These are phyloP conservation scores for Populus pruinosa DNA, from an alignment of 345 rosid species.

Conservation along the genomic window DNA sequence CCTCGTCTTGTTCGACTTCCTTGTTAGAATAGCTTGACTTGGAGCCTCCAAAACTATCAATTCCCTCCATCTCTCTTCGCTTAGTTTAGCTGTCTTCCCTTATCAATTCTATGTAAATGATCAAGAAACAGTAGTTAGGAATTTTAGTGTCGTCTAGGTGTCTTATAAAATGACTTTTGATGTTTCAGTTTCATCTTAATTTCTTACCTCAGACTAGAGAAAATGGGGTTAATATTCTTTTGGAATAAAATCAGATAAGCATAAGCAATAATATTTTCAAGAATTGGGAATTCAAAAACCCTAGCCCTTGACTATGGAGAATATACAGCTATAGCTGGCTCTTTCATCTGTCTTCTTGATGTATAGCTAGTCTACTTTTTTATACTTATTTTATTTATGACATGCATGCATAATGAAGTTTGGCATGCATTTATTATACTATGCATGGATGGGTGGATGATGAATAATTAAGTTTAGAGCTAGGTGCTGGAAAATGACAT, in stretches of 20 bases:
- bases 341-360: not conserved
- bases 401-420: not conserved
- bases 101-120: slow-evolving; percentile 11
- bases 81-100: slow-evolving; percentile 23
- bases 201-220: slow-evolving; percentile 6
- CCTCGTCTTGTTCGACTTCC: slow-evolving; percentile 28
- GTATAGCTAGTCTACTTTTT: not conserved
- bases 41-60: slow-evolving; percentile 28
- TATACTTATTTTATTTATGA: not conserved
- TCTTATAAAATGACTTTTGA: slow-evolving; percentile 8
- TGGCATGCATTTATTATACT: not conserved
- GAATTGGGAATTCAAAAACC: slow-evolving; percentile 20
- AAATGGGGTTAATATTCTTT: slow-evolving; percentile 9
- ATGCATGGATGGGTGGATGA: not conserved
- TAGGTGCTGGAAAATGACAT: not conserved
- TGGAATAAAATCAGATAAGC: not conserved
- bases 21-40: slow-evolving; percentile 33
- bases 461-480: not conserved
- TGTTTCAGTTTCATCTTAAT: not conserved
- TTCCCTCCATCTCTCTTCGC: slow-evolving; percentile 5
- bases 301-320: slow-evolving; percentile 30
- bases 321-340: not conserved
- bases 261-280: slow-evolving; percentile 9
- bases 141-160: slow-evolving; percentile 30
- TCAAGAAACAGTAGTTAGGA: slow-evolving; percentile 33